Evolutionary conservation across 176 grass and related monocot species (phyloP).

Genomic region (Luzula sylvatica): DNA sequence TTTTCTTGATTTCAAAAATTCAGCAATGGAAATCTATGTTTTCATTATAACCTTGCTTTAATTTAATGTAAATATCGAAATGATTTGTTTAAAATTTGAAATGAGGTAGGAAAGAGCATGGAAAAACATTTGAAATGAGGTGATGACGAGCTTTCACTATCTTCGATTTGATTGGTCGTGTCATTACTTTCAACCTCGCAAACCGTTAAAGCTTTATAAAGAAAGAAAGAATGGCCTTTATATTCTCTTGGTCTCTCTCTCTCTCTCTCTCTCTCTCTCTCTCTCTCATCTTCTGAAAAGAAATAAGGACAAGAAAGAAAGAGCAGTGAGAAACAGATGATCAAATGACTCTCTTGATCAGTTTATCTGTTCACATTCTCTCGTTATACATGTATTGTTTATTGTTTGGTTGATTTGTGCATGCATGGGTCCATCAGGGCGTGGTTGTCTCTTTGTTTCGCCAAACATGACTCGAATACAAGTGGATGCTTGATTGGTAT

Average conservation of each 20-base stretch:
- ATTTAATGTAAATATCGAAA: too few relatives aligned
- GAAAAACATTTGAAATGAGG: slow-evolving; percentile 6
- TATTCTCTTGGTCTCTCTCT: slow-evolving; percentile 23
- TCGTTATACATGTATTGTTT: not conserved
- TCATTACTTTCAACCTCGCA: slow-evolving; percentile 20
- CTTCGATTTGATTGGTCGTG: slow-evolving; percentile 20
- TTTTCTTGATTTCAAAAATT: too few relatives aligned
- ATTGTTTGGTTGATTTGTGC: not conserved
- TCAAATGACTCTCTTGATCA: not conserved
- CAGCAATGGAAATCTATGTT: too few relatives aligned
- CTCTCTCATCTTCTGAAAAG: slow-evolving; percentile 11
- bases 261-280: slow-evolving; percentile 2
- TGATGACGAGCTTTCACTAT: slow-evolving; percentile 1
- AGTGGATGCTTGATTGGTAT: not conserved
- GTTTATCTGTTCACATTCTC: slow-evolving; percentile 4
- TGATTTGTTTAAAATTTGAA: too few relatives aligned
- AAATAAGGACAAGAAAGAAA: not conserved
- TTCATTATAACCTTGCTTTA: too few relatives aligned
- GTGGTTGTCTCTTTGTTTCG: not conserved
- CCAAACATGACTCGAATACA: not conserved
- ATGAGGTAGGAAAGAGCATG: not conserved
- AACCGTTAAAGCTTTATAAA: slow-evolving; percentile 19
- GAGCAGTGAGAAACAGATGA: too few relatives aligned
- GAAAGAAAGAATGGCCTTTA: slow-evolving; percentile 10
- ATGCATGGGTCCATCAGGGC: not conserved